Conservation (phyloP, 208 protist genomes). For the Balamuthia mandrillaris region DNA sequence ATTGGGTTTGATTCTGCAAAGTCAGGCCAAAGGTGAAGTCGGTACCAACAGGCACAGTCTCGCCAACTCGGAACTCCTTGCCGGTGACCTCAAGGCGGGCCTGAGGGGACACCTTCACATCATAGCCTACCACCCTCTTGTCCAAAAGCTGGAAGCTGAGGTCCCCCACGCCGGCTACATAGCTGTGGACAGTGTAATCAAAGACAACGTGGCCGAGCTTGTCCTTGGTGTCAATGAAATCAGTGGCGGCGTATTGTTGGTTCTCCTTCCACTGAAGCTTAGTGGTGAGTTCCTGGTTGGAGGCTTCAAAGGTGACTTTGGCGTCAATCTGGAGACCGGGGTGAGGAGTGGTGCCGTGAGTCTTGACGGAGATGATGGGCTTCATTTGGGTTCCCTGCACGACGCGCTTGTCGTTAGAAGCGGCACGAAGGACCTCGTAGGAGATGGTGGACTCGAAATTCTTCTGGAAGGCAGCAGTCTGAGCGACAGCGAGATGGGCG, state of each 20-base stretch:
- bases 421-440: slow-evolving; percentile 4
- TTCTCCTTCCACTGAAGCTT: slow-evolving; percentile 31
- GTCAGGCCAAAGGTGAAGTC: neutral
- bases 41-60: slow-evolving; percentile 23
- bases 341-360: neutral
- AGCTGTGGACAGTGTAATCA: neutral
- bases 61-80: neutral
- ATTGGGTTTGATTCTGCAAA: neutral
- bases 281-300: neutral
- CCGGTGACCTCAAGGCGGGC: neutral
- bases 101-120: neutral
- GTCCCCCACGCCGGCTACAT: slow-evolving; percentile 10
- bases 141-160: slow-evolving; percentile 18
- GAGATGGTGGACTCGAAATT: neutral
- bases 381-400: slow-evolving; percentile 38
- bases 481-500: slow-evolving; percentile 1
- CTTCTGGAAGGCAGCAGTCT: neutral
- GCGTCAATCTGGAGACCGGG: slow-evolving; percentile 6
- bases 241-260: neutral
- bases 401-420: neutral
- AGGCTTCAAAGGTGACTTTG: neutral
- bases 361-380: neutral
- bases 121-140: slow-evolving; percentile 41
- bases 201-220: neutral
- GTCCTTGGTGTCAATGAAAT: slow-evolving; percentile 18